Evolutionary conservation across 2,329 filamentous ascomycete genomes (phyloP), one percentile per base, ranked within the genome.

Genomic region (Nakataea oryzae): DNA sequence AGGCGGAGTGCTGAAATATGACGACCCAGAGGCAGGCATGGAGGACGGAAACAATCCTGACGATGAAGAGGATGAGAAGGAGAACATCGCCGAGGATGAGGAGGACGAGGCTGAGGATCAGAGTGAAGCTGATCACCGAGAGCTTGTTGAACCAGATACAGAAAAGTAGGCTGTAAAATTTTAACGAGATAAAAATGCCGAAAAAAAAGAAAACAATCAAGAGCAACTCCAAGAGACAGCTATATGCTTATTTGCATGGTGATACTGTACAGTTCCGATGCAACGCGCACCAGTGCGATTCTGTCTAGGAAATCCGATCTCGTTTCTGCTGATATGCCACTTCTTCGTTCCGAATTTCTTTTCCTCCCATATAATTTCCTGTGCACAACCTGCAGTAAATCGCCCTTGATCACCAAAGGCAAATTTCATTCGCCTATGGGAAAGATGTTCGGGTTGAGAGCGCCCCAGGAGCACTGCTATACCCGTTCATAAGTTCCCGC

Each of bases 1-100:
- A 74, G 91, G 91, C 0, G 91, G 89, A 0, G 83, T 81, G 62
- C 71, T 96, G 67, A 90, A 79, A 64, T 73, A 61, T 50, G 50
- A 55, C 4, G 34, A 70, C 1, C 72, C 71, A 3, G 71, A 69
- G 8, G 70, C 65, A 14, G 67, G 66, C 13, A 63, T 65, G 4
- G 66, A 63, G 8, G 69, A 70, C n/a, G 65, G 63, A 6, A 70
- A 69, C 6, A 70, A 72, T 26, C 67, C 69, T 28, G 70, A 67
- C 0, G 72, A 69, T 0, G 70, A 70, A 9, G 71, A 70, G 4
- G 70, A 66, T 27, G 71, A 72, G 12, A 70, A 64, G 13, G 66
- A 24, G 11, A 7, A 50, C 8, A 63, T 65, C 6, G 66, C 64
- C 6, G 69, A 70, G 24, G 65, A 64, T 5, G 70, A 69, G 29